phyloP scores from a whole-genome alignment of 768 basidiomycete species.

The Tubosaeta sp. region DNA sequence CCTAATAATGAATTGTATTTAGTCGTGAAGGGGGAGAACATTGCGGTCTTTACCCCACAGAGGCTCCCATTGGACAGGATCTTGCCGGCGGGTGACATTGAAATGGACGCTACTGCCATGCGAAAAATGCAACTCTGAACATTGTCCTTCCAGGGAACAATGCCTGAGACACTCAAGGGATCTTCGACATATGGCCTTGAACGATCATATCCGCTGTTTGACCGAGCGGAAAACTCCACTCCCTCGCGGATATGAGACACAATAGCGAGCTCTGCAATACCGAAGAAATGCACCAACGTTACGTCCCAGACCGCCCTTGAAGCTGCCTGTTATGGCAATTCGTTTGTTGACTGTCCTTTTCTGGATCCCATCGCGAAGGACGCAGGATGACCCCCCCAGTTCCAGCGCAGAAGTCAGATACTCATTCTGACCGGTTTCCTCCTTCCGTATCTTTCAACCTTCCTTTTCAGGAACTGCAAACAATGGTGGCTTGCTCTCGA shows the following conservation, averaged over 20 bases:
- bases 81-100: conserved; percentile 8
- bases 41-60: conserved; percentile 11
- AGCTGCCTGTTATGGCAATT: conserved; percentile 34
- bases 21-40: background rate
- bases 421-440: conserved; percentile 27
- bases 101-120: conserved; percentile 9
- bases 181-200: conserved; percentile 15
- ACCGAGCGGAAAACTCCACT: conserved; percentile 11
- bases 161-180: conserved; percentile 20
- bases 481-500: conserved; percentile 29
- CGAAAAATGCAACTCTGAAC: conserved; percentile 22
- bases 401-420: conserved; percentile 33
- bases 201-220: conserved; percentile 20
- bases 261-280: conserved; percentile 26
- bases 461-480: conserved; percentile 29
- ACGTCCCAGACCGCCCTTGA: conserved; percentile 34
- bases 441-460: conserved; percentile 30
- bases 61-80: conserved; percentile 18
- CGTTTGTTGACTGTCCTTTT: conserved; percentile 35
- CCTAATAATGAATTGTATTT: too few species aligned
- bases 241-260: conserved; percentile 21
- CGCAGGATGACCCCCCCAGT: conserved; percentile 23
- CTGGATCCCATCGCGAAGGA: conserved; percentile 26
- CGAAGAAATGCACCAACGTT: conserved; percentile 26
- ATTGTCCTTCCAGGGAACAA: conserved; percentile 33